Conservation (phyloP, 2,329 filamentous ascomycete genomes). For the Harringtonia lauricola region DNA sequence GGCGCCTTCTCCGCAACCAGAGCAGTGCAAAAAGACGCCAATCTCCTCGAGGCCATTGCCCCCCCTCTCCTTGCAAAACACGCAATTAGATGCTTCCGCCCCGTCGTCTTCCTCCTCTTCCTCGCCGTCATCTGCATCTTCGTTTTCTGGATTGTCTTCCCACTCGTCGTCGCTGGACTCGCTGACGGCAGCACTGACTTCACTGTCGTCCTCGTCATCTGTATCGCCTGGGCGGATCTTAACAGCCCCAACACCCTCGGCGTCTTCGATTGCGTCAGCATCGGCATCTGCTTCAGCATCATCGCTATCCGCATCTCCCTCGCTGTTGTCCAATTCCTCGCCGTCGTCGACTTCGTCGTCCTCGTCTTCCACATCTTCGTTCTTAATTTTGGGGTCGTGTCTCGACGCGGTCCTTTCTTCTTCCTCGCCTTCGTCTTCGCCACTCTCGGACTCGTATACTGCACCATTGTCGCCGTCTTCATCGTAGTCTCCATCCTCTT, state of each 20-base stretch:
- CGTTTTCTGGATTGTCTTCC: constrained; percentile 44
- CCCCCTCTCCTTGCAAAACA: constrained; percentile 76
- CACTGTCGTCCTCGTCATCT: constrained; percentile 30
- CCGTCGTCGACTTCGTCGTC: constrained; percentile 15
- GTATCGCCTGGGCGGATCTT: constrained; percentile 43
- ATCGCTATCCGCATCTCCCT: constrained; percentile 14
- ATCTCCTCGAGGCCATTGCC: constrained; percentile 73
- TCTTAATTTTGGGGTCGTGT: constrained; percentile 16
- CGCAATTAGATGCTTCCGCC: constrained; percentile 40
- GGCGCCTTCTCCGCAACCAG: constrained; percentile 69
- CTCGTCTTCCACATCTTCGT: constrained; percentile 16
- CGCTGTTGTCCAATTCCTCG: constrained; percentile 22
- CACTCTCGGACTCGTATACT: constrained; percentile 14
- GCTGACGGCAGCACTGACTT: constrained; percentile 29
- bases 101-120: constrained; percentile 66
- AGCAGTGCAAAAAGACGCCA: constrained; percentile 68
- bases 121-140: constrained; percentile 30
- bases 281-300: constrained; percentile 15
- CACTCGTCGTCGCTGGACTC: constrained; percentile 41
- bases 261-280: constrained; percentile 32
- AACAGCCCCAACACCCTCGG: constrained; percentile 45
- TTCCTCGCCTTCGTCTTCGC: constrained; percentile 17
- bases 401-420: constrained; percentile 13
- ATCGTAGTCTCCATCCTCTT: constrained; percentile 15
- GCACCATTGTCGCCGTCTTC: constrained; percentile 19